Evolutionary conservation across 2,329 filamentous ascomycete genomes (phyloP).

Genomic region (Malbranchea cinnamomea): DNA sequence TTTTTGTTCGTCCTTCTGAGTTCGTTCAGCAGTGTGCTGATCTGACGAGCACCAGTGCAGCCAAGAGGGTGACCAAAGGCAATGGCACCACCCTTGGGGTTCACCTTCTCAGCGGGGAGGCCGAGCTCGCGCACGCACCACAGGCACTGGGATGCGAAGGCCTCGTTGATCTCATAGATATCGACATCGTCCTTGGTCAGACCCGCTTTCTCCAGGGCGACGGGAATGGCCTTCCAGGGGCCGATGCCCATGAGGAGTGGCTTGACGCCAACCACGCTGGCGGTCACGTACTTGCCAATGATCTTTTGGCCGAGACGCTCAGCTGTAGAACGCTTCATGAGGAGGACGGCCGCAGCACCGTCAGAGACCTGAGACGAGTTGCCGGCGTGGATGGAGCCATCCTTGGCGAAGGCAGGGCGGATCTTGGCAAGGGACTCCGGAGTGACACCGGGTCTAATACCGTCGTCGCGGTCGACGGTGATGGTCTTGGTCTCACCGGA

Average conservation of each 20-base stretch:
- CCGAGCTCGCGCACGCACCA: conserved; percentile 86
- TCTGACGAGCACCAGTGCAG: conserved; percentile 85
- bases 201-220: conserved; percentile 75
- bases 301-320: conserved; percentile 77
- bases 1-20: conserved; percentile 68
- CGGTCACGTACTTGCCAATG: conserved; percentile 80
- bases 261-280: conserved; percentile 73
- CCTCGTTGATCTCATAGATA: conserved; percentile 98
- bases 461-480: conserved; percentile 73
- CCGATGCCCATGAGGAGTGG: conserved; percentile 93
- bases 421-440: conserved; percentile 83
- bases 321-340: conserved; percentile 90
- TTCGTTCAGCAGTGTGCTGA: conserved; percentile 84
- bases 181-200: conserved; percentile 82
- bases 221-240: conserved; percentile 89
- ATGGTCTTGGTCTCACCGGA: conserved; percentile 71
- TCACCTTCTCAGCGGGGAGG: conserved; percentile 73
- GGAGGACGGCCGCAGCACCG: conserved; percentile 81
- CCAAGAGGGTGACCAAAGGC: conserved; percentile 92
- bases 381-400: conserved; percentile 87
- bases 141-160: conserved; percentile 86
- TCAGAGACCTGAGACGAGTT: conserved; percentile 94
- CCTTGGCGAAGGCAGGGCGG: conserved; percentile 74
- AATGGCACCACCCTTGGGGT: conserved; percentile 93
- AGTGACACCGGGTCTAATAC: conserved; percentile 72